phyloP scores from a whole-genome alignment of 2,329 filamentous ascomycete genomes.

The Cephalotrichum gorgonifer region DNA sequence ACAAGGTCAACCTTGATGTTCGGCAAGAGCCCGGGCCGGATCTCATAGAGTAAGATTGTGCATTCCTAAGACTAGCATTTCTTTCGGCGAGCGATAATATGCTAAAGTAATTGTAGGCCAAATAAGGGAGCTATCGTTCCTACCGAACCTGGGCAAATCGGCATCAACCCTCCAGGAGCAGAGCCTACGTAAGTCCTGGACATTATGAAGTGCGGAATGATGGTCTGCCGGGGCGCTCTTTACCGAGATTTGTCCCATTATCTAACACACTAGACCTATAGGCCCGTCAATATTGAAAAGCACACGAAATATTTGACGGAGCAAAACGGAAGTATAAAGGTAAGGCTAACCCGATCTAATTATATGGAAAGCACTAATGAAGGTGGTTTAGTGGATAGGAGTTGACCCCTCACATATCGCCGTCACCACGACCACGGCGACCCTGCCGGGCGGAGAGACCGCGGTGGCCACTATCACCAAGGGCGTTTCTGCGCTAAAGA shows the following conservation, averaged over 20 bases:
- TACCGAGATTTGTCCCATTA: neutral
- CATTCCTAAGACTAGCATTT: neutral
- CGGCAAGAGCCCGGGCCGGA: neutral
- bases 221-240: too few species aligned
- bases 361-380: too few species aligned
- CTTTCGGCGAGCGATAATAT: neutral
- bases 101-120: neutral
- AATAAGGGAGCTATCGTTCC: neutral
- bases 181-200: neutral
- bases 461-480: neutral
- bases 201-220: too few species aligned
- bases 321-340: neutral
- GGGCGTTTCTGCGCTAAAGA: neutral
- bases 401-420: neutral
- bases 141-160: neutral
- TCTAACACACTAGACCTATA: neutral
- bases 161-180: neutral
- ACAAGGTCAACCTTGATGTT: neutral
- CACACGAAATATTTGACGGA: neutral
- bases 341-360: too few species aligned
- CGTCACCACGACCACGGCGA: neutral
- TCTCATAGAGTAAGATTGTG: neutral
- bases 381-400: neutral
- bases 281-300: neutral
- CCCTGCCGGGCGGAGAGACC: neutral